phyloP scores from a whole-genome alignment of 495 filamentous ascomycete genomes.

The Halenospora varia region DNA sequence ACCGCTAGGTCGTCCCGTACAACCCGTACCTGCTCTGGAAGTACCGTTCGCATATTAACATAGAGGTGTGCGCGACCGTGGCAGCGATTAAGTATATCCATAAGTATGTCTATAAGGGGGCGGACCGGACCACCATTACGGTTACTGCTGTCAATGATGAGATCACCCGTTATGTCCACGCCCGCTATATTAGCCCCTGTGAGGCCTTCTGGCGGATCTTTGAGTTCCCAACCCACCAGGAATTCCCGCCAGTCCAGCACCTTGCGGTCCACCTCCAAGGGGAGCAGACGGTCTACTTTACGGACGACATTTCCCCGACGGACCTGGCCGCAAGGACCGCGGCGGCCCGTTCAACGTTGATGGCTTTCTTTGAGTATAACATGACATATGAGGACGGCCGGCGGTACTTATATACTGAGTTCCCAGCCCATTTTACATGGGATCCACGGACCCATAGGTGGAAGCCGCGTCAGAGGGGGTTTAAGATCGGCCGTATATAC shows the following conservation, averaged over 20 bases:
- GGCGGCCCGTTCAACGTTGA: conserved; percentile 4
- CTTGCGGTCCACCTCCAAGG: conserved; percentile 2
- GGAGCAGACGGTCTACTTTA: conserved; percentile 15
- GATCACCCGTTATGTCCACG: conserved; percentile 10
- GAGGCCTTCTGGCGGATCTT: conserved; percentile 18
- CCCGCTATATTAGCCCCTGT: conserved; percentile 13
- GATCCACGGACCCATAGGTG: too few species aligned
- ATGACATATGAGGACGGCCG: too few species aligned
- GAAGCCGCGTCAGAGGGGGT: too few species aligned
- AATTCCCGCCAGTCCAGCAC: conserved; percentile 15
- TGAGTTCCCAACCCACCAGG: conserved; percentile 13
- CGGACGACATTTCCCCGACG: not conserved
- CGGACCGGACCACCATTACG: conserved; percentile 3
- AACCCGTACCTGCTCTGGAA: conserved; percentile 14
- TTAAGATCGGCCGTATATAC: too few species aligned
- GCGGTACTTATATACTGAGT: too few species aligned
- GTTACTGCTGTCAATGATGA: conserved; percentile 11
- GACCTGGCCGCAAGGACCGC: not conserved
- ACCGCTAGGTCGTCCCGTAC: conserved; percentile 18
- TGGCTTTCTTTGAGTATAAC: too few species aligned
- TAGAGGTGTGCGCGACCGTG: conserved; percentile 11
- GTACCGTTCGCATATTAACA: conserved; percentile 14
- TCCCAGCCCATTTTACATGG: too few species aligned
- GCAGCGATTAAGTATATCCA: conserved; percentile 17
- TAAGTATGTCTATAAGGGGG: conserved; percentile 24